A percentile compares a stretch with the other conserved stretches of the same genome.
Evolutionary conservation across 768 basidiomycete species (phyloP).

Genomic region (Mycena chlorophos): DNA sequence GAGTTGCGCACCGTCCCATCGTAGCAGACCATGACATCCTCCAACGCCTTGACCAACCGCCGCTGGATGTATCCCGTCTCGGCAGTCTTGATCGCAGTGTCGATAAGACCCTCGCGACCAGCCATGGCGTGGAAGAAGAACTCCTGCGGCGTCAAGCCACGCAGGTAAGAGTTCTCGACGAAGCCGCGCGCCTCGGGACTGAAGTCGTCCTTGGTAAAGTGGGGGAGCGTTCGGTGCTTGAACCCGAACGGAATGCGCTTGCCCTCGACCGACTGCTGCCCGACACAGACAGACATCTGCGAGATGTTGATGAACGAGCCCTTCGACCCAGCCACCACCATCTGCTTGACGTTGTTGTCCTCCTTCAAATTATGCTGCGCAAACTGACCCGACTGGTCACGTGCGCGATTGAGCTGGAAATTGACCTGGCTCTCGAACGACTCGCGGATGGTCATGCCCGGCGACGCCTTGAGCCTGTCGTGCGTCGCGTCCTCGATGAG

Average conservation of each 20-base stretch:
- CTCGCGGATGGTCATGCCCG: slow-evolving; percentile 99
- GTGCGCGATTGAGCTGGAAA: slow-evolving; percentile 88
- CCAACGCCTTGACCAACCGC: slow-evolving; percentile 94
- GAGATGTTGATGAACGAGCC: slow-evolving; percentile 99
- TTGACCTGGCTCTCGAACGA: slow-evolving; percentile 95
- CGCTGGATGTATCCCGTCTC: slow-evolving; percentile 96
- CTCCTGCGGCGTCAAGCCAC: slow-evolving; percentile 95
- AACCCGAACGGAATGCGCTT: slow-evolving; percentile 98
- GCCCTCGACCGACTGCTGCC: slow-evolving; percentile 73
- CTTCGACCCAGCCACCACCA: slow-evolving; percentile 99
- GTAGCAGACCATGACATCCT: slow-evolving; percentile 96
- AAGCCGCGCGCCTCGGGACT: slow-evolving; percentile 97
- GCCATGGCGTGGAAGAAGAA: slow-evolving; percentile 90
- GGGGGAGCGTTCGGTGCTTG: slow-evolving; percentile 79
- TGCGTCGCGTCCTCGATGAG: slow-evolving; percentile 83
- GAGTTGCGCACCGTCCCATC: slow-evolving; percentile 98
- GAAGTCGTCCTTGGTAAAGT: slow-evolving; percentile 69
- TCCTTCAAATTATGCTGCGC: slow-evolving; percentile 98
- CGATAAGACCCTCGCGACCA: background rate
- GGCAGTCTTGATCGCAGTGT: slow-evolving; percentile 90
- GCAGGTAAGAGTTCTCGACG: slow-evolving; percentile 97
- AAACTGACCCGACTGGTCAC: slow-evolving; percentile 92
- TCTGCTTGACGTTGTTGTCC: slow-evolving; percentile 99
- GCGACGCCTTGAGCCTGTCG: slow-evolving; percentile 84
- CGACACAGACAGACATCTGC: slow-evolving; percentile 78